Base-by-base conservation (phyloP, 768 basidiomycete genomes). In the Phaffia tasmanica region DNA sequence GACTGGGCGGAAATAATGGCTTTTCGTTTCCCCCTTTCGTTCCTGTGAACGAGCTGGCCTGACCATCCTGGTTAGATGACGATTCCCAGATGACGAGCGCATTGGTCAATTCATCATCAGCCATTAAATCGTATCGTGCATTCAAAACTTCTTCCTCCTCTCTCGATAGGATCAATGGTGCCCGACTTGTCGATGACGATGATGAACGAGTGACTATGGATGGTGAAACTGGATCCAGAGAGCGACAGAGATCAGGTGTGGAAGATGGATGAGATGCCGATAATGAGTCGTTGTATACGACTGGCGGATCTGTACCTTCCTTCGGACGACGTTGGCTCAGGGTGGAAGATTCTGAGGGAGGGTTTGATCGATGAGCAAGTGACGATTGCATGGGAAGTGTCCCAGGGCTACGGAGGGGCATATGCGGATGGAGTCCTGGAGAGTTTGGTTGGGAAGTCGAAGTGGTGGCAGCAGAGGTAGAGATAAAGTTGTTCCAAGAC, bases 91-190 rank as follows among this genome's bases (percentile, higher is more conserved):
- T 54, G 1, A 35, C 48, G 7, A 62, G 48, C 18, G 54, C 61
- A 8, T 30, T 23, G n/a, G 55, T 23, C 16, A 67, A 46, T 47
- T 67, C 61, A 1, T 61, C 61, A 14, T 55, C 48, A n/a, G 32
- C 29, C 60, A 67, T 49, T 16, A 67, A 47, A 32, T 67, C 66
- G 56, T 62, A 67, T 0, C 66, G 42, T 18, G 66, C 55, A 6
- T 55, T 32, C 21, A 67, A 57, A 1, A 62, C 61, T 47, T 35
- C 53, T 21, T 67, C 61, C 19, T 67, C 66, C 25, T 57, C 55
- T 3, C 55, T 6, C 0, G 61, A 55, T 8, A 67, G 55, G 5
- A 63, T 54, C 46, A 54, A 47, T 16, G 58, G 48, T 9, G 19
- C 15, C 3, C 58, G 58, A 9, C 27, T 29, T 9, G 6, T 8